These are phyloP conservation scores for Dothideomycetes sp. DNA, from an alignment of 2,329 filamentous ascomycete genomes.

Conservation along the genomic window DNA sequence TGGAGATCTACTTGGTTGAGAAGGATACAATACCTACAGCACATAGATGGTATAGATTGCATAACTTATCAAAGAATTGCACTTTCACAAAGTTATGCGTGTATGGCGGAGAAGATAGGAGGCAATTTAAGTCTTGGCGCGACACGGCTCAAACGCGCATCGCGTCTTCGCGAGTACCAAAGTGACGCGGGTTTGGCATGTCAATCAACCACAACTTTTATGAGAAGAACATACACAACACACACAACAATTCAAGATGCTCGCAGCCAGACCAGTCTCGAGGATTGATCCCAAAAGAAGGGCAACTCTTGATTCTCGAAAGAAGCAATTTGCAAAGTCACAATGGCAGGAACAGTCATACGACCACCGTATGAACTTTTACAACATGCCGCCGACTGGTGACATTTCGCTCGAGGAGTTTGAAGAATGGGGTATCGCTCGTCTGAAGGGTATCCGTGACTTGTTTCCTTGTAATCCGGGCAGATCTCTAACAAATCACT, in stretches of 20 bases:
- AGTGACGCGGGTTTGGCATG: neutral
- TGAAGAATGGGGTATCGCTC: conserved; percentile 95
- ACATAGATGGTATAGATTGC: neutral
- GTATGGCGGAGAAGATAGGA: neutral
- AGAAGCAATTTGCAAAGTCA: conserved; percentile 74
- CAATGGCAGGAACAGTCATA: conserved; percentile 72
- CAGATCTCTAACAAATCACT: neutral
- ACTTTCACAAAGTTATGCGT: neutral
- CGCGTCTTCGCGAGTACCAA: neutral
- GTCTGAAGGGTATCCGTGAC: conserved; percentile 56
- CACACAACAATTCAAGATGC: conserved; percentile 10
- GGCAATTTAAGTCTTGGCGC: neutral
- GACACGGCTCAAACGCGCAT: neutral
- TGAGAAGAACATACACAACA: neutral
- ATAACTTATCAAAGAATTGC: neutral
- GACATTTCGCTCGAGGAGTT: conserved; percentile 97
- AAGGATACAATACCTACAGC: neutral
- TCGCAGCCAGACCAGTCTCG: conserved; percentile 15
- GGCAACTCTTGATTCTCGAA: conserved; percentile 66
- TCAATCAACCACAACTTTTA: neutral
- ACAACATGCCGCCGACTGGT: conserved; percentile 74
- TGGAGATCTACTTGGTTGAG: conserved; percentile 54
- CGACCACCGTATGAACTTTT: conserved; percentile 83
- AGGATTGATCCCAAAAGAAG: conserved; percentile 62
- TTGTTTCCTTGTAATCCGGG: neutral